These are phyloP conservation scores for Inga leiocalycina DNA, from an alignment of 306 rosid genomes.

Conservation along the genomic window DNA sequence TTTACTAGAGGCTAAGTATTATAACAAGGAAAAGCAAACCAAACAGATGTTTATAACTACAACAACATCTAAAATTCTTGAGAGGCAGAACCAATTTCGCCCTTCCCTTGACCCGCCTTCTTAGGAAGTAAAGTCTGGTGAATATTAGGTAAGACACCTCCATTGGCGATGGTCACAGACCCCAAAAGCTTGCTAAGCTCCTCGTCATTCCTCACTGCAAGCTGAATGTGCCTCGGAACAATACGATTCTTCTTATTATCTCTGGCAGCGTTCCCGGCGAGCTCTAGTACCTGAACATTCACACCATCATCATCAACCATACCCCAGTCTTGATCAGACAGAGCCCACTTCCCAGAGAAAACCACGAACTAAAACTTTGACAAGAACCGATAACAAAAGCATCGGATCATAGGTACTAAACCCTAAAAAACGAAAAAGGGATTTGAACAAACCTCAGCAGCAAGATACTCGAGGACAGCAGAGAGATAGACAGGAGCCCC, in stretches of 20 bases:
- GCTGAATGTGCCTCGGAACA: conserved; percentile 89
- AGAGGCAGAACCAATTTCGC: conserved; percentile 83
- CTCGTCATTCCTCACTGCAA: conserved; percentile 84
- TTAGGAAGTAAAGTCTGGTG: conserved; percentile 74
- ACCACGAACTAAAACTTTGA: not conserved
- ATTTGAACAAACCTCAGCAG: conserved; percentile 68
- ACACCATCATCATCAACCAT: not conserved
- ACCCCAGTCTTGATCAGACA: not conserved
- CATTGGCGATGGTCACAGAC: conserved; percentile 74
- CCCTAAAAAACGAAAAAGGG: not conserved
- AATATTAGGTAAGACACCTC: conserved; percentile 76
- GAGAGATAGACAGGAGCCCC: conserved; percentile 94
- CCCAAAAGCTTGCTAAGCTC: conserved; percentile 85
- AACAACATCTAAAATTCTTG: conserved; percentile 63
- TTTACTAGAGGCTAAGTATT: not conserved
- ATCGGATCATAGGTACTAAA: not conserved
- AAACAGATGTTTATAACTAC: conserved; percentile 44
- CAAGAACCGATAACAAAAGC: too few relatives aligned
- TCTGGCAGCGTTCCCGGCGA: conserved; percentile 88
- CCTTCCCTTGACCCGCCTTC: conserved; percentile 77
- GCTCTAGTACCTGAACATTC: conserved; percentile 61
- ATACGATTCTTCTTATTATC: conserved; percentile 93
- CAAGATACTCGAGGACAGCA: conserved; percentile 88
- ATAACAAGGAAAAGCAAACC: not conserved
- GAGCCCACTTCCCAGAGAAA: not conserved